Conservation (phyloP, 164 flowering plant species). For the Euptelea pleiosperma region DNA sequence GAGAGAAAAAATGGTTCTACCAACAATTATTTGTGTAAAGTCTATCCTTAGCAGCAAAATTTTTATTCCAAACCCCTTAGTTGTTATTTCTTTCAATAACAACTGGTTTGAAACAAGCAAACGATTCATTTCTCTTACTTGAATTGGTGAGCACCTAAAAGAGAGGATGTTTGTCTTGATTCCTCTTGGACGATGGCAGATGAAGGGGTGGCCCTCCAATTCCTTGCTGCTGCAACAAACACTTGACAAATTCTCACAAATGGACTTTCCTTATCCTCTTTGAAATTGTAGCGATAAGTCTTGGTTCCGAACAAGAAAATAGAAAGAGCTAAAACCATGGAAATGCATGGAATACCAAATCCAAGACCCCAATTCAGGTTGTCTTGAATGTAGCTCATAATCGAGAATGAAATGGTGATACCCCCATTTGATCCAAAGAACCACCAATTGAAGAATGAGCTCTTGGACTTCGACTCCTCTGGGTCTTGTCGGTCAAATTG, state of each 20-base stretch:
- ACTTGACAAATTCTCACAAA: slow-evolving; percentile 41
- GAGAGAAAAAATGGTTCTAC: too few species aligned
- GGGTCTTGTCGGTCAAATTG: slow-evolving; percentile 44
- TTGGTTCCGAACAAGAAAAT: slow-evolving; percentile 45
- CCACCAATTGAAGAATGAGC: slow-evolving; percentile 70
- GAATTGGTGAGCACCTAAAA: slow-evolving; percentile 22
- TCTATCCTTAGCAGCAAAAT: too few species aligned
- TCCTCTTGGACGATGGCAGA: slow-evolving; percentile 18
- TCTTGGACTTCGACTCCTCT: slow-evolving; percentile 36
- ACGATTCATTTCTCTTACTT: slow-evolving; percentile 29
- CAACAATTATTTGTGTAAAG: too few species aligned
- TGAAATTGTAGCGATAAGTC: slow-evolving; percentile 34
- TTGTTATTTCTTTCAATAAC: too few species aligned
- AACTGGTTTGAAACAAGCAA: too few species aligned
- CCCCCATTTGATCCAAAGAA: slow-evolving; percentile 36
- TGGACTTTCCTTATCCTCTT: slow-evolving; percentile 23
- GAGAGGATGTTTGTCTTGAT: slow-evolving; percentile 14
- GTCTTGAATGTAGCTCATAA: slow-evolving; percentile 48
- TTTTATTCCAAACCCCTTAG: too few species aligned
- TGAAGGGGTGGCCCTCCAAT: slow-evolving; percentile 21
- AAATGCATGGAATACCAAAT: slow-evolving; percentile 47
- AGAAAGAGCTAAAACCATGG: slow-evolving; percentile 34
- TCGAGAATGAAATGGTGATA: slow-evolving; percentile 12
- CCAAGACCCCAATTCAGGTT: slow-evolving; percentile 52
- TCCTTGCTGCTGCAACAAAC: slow-evolving; percentile 35